Evolutionary conservation across 495 filamentous ascomycete species (phyloP), one percentile per base, ranked within the genome.

Genomic region (Aspergillus sclerotioniger): DNA sequence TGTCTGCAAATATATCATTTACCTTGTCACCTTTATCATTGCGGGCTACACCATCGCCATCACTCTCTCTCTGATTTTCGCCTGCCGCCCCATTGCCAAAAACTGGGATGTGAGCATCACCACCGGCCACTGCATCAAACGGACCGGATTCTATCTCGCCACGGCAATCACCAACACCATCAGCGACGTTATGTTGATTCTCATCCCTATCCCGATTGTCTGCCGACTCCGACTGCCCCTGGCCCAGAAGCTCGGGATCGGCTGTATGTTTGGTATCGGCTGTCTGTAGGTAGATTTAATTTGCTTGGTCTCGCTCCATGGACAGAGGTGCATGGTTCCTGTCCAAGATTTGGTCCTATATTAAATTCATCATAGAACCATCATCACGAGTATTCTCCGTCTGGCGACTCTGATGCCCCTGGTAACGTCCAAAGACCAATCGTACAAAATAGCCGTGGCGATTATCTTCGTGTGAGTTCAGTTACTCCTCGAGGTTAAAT

Each of bases 141-240:
- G 64, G 25, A 44, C 39, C 1, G 68, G 37, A 0, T 16, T 77
- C 9, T 74, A 75, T 47, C 66, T 75, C 9, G 68, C 67, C 13
- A 76, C 71, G 2, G 74, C 76, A 0, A 60, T 65, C 4, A 67
- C 73, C 17, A 80, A 80, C 41, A 78, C 74, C 37, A 46, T 61
- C 3, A 76, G 65, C 25, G 76, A 80, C 20, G 17, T 78, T 8
- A 58, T 69, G 3, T 47, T 80, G 17, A 64, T 76, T 0, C n/a
- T 70, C 8, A 60, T 76, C 7, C 73, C 76, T 0, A 49, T 77
- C 0, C 67, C 67, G 13, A 49, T 74, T 2, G 61, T 78, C 4
- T 48, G 47, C 20, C 15, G 53, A 3, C 57, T 74, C 1, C 58
- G 54, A 0, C 50, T 74, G 54, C 67, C 60, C 0, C 7, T 45